Evolutionary conservation across 2,329 filamentous ascomycete species (phyloP), one percentile per base, ranked within the genome.

Genomic region (Daldinia sp.): DNA sequence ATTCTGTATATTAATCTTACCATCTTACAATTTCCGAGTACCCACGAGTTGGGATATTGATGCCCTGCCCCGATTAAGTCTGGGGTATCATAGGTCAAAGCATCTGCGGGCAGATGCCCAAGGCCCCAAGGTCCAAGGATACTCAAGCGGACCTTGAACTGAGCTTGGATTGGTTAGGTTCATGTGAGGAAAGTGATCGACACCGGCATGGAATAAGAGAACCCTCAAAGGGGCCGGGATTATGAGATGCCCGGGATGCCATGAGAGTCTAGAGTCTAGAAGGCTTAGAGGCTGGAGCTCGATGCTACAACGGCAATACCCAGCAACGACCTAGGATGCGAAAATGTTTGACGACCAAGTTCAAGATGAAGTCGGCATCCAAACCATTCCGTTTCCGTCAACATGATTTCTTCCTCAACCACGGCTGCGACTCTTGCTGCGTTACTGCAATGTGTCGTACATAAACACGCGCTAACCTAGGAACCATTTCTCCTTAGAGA

Each of bases 61-160:
- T 63, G 46, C 37, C 48, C 51, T 63, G 48, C 56, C 65, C 55
- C 51, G 39, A 63, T 62, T 37, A 54, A 54, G 67, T 70, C 69
- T 62, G 61, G 69, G 64, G 67, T 66, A 71, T 61, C 63, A 63
- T 61, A 70, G 69, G 69, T 72, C 69, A 70, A 72, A 72, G 69
- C 69, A 72, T 64, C 37, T 13, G 48, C 44, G 63, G 4, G 65
- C 66, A 59, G 53, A 39, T 63, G 60, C 53, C n/a, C 18, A 42
- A 18, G 41, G 20, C 20, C 20, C 20, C 2, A 42, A 20, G 9
- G 10, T 9, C 1, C 41, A 15, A 39, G 41, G 53, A 61, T 63
- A 62, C 57, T 66, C 53, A 56, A 63, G 62, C 58, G 46, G 60
- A 64, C 59, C 57, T 33, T 33, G 13, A 26, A n/a, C 26, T 51